These are phyloP conservation scores for Neurospora terricola DNA, from an alignment of 495 filamentous ascomycete genomes.

Conservation along the genomic window DNA sequence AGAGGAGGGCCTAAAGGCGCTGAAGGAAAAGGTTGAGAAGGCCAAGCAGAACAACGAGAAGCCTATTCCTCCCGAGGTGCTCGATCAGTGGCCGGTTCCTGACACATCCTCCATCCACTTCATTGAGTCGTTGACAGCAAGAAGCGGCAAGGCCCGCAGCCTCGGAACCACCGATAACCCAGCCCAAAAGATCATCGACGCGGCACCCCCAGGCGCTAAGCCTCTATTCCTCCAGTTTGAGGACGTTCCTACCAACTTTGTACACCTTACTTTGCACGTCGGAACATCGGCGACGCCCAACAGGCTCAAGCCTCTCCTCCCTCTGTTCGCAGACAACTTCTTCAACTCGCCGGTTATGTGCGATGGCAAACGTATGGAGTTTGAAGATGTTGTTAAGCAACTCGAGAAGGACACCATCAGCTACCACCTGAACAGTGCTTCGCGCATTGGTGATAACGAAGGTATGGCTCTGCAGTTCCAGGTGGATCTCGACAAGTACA, in stretches of 20 bases:
- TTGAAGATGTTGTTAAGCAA: constrained; percentile 82
- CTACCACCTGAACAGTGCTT: constrained; percentile 59
- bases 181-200: constrained; percentile 69
- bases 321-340: constrained; percentile 82
- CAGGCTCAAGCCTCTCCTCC: constrained; percentile 67
- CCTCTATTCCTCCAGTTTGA: constrained; percentile 97
- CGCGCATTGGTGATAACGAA: constrained; percentile 64
- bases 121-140: constrained; percentile 76
- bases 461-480: constrained; percentile 71
- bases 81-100: constrained; percentile 76
- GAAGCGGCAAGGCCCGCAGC: constrained; percentile 68
- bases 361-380: constrained; percentile 70
- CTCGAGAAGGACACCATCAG: constrained; percentile 85
- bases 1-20: constrained; percentile 48
- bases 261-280: constrained; percentile 66
- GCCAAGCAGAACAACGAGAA: constrained; percentile 76
- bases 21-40: constrained; percentile 64
- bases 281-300: constrained; percentile 65
- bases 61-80: constrained; percentile 61
- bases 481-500: constrained; percentile 81
- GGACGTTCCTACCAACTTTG: constrained; percentile 81
- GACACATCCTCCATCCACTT: constrained; percentile 84
- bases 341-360: constrained; percentile 81
- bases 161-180: constrained; percentile 55
- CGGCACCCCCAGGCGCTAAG: constrained; percentile 41